These are phyloP conservation scores for Gossypium lobatum DNA, from an alignment of 441 rosid genomes.

Conservation along the genomic window DNA sequence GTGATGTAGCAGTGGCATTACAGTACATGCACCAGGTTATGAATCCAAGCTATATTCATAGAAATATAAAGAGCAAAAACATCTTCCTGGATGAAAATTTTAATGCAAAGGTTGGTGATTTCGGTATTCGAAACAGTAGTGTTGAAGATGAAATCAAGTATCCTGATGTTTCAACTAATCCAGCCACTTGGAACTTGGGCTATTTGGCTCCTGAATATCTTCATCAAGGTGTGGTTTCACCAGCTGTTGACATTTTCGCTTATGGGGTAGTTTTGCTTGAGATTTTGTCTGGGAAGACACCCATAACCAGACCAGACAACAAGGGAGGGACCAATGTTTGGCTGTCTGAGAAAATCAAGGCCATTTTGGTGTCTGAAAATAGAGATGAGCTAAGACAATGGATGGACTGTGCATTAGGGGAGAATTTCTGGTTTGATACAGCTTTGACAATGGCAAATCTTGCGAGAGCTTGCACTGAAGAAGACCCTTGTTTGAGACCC, in stretches of 20 bases:
- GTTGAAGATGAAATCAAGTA: constrained; percentile 28
- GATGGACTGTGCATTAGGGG: constrained; percentile 74
- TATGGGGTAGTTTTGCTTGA: constrained; percentile 71
- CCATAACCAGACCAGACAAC: constrained; percentile 34
- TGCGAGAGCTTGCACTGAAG: constrained; percentile 62
- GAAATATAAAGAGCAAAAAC: constrained; percentile 64
- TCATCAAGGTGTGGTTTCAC: constrained; percentile 39
- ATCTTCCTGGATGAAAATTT: constrained; percentile 86
- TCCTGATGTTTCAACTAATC: constrained; percentile 25
- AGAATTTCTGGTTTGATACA: constrained; percentile 55
- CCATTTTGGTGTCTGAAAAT: constrained; percentile 31
- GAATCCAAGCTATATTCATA: constrained; percentile 69
- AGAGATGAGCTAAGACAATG: constrained; percentile 50
- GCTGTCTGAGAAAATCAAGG: constrained; percentile 44
- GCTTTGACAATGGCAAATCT: constrained; percentile 64
- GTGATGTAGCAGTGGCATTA: constrained; percentile 74
- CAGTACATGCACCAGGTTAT: constrained; percentile 78
- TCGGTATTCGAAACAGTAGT: constrained; percentile 54
- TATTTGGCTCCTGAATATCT: constrained; percentile 58
- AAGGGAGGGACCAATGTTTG: constrained; percentile 34
- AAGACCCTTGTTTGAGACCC: constrained; percentile 56
- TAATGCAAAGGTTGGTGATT: constrained; percentile 70
- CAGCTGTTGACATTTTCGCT: constrained; percentile 61
- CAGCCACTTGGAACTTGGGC: constrained; percentile 30
- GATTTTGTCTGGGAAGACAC: constrained; percentile 58